These are phyloP conservation scores for Boletus coccyginus DNA, from an alignment of 768 basidiomycete species.

Conservation along the genomic window DNA sequence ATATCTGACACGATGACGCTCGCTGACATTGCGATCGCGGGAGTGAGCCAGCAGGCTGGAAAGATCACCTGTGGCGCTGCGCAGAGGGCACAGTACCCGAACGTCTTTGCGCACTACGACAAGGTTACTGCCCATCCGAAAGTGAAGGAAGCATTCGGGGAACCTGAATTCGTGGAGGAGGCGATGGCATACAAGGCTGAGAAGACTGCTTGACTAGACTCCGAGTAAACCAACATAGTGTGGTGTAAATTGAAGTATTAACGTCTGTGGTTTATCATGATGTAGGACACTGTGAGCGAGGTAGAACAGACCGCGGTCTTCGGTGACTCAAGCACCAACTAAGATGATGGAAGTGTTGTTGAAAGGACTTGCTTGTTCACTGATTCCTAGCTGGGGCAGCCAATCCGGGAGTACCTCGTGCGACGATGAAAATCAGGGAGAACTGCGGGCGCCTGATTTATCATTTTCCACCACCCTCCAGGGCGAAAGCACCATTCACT, in stretches of 20 bases:
- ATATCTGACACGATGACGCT: conserved; percentile 24
- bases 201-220: conserved; percentile 5
- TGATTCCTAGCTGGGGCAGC: no score
- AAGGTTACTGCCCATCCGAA: conserved; percentile 19
- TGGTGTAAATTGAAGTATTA: no score
- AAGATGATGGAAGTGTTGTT: no score
- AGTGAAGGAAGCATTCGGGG: conserved; percentile 18
- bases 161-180: conserved; percentile 19
- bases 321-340: no score
- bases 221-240: no score
- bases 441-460: not conserved
- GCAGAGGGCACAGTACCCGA: conserved; percentile 27
- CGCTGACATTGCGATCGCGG: conserved; percentile 26
- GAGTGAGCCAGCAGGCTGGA: conserved; percentile 20
- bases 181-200: conserved; percentile 8
- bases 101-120: conserved; percentile 25
- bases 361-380: not conserved
- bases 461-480: not conserved
- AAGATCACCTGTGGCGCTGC: conserved; percentile 23
- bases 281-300: not conserved
- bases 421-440: not conserved
- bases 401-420: no score
- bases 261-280: not conserved
- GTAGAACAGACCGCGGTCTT: not conserved
- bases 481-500: not conserved